Evolutionary conservation across 2,329 filamentous ascomycete genomes (phyloP).

Genomic region (Ophiostoma himal-ulmi): DNA sequence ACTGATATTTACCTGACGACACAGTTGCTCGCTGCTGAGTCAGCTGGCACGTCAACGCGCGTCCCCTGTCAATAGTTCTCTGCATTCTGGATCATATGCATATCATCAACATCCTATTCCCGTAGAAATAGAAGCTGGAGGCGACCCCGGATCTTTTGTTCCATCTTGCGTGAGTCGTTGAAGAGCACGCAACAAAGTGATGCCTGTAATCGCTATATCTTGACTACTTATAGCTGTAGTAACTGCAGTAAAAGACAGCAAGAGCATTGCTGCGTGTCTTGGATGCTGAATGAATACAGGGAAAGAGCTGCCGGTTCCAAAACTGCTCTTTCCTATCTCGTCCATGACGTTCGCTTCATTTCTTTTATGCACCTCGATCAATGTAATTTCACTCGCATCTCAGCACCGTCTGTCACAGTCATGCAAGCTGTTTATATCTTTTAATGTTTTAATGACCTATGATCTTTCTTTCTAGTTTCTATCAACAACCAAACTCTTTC

Average conservation of each 20-base stretch:
- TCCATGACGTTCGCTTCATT: neutral
- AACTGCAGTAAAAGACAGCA: too few species aligned
- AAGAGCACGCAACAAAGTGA: neutral
- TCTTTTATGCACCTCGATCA: constrained; percentile 6
- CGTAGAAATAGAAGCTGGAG: neutral
- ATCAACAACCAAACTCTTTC: too few species aligned
- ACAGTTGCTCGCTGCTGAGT: neutral
- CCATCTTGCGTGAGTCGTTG: neutral
- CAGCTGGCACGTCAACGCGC: neutral
- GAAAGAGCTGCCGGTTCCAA: neutral
- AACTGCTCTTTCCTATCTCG: neutral
- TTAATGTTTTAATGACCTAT: neutral
- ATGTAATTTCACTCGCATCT: neutral
- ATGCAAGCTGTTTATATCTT: neutral
- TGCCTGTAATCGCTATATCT: too few species aligned
- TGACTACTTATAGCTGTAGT: too few species aligned
- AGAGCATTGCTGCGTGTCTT: neutral
- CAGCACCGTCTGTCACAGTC: neutral
- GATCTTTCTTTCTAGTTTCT: neutral
- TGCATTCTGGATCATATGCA: neutral
- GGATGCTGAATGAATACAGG: neutral
- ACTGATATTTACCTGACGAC: too few species aligned
- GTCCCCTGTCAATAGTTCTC: neutral
- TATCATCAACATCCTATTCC: neutral
- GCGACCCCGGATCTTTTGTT: neutral